phyloP scores from a whole-genome alignment of 1,284 basidiomycete species.

The Ustilago trichophora region DNA sequence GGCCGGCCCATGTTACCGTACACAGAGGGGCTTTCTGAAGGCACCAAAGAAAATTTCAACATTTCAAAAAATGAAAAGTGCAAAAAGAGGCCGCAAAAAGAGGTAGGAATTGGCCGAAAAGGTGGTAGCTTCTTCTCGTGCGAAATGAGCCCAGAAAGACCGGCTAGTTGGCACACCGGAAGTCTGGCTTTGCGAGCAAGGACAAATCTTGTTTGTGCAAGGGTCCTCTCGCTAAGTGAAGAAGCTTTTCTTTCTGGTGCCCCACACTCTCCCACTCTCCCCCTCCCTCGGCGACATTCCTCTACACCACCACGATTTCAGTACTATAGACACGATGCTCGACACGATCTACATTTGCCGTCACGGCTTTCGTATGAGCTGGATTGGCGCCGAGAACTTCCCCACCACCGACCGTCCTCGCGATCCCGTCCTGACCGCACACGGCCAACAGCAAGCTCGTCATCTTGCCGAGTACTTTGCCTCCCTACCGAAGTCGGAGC shows the following conservation, averaged over 20 bases:
- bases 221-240: too few species aligned
- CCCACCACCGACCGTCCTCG: constrained; percentile 77
- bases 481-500: constrained; percentile 74
- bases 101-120: neutral
- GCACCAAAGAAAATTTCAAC: too few species aligned
- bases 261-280: too few species aligned
- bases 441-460: constrained; percentile 79
- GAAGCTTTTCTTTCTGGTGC: too few species aligned
- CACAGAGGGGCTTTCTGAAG: too few species aligned
- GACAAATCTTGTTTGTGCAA: too few species aligned
- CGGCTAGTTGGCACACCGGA: constrained; percentile 6
- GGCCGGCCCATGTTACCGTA: too few species aligned
- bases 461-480: constrained; percentile 76
- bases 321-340: too few species aligned
- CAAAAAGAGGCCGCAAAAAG: neutral
- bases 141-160: neutral
- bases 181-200: too few species aligned
- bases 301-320: too few species aligned
- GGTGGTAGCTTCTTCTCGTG: neutral
- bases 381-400: constrained; percentile 72
- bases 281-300: too few species aligned
- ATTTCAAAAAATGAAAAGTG: neutral
- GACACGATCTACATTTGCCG: constrained; percentile 81
- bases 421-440: constrained; percentile 79
- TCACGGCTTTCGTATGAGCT: constrained; percentile 71